phyloP scores from a whole-genome alignment of 2,329 filamentous ascomycete genomes.

The Didymellaceae sp. region DNA sequence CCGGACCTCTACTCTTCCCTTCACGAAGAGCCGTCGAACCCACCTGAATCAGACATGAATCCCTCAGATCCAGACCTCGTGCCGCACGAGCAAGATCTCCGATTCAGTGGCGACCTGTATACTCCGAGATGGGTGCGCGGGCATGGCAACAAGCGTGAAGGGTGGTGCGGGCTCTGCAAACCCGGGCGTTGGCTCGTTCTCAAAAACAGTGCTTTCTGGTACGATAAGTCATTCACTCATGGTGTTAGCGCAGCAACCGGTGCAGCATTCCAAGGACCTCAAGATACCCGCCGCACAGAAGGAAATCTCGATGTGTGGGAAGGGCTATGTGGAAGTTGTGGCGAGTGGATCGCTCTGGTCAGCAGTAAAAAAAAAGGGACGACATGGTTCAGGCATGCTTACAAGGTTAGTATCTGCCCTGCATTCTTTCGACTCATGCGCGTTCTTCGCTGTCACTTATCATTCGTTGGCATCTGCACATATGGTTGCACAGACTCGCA shows the following conservation, averaged over 20 bases:
- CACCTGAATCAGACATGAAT: conserved; percentile 82
- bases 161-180: conserved; percentile 90
- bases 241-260: conserved; percentile 85
- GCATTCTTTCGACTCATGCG: conserved; percentile 18
- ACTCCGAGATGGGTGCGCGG: conserved; percentile 84
- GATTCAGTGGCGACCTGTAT: conserved; percentile 82
- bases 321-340: conserved; percentile 77
- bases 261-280: conserved; percentile 77
- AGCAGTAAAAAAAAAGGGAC: conserved; percentile 93
- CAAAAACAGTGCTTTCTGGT: conserved; percentile 93
- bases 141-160: conserved; percentile 85
- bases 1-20: conserved; percentile 79
- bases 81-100: conserved; percentile 75
- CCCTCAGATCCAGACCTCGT: conserved; percentile 76
- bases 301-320: conserved; percentile 84
- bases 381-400: conserved; percentile 88
- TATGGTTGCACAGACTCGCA: conserved; percentile 19
- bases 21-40: conserved; percentile 74
- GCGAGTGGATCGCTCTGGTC: conserved; percentile 80
- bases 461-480: conserved; percentile 3
- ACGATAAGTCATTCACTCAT: conserved; percentile 89
- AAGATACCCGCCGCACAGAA: conserved; percentile 76
- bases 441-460: conserved; percentile 3
- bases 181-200: conserved; percentile 84
- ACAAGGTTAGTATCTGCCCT: conserved; percentile 67